phyloP scores from a whole-genome alignment of 2,329 filamentous ascomycete genomes.

The Sarocladium brachiariae region DNA sequence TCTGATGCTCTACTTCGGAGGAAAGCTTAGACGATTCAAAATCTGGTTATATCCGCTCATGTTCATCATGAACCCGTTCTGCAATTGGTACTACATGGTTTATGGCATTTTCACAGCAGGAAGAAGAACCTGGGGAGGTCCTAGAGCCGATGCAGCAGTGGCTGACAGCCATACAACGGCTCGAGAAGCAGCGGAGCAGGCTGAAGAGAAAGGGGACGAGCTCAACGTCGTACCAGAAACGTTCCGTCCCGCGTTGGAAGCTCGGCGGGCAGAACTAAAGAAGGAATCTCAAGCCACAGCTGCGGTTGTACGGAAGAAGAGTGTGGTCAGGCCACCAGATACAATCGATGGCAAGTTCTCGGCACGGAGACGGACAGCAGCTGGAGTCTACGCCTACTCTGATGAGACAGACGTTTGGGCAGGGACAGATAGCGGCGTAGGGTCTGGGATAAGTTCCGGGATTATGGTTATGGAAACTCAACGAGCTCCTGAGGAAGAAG shows the following conservation, averaged over 20 bases:
- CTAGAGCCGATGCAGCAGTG: constrained; percentile 77
- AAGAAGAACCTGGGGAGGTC: constrained; percentile 92
- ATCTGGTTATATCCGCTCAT: constrained; percentile 92
- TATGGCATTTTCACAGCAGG: constrained; percentile 94
- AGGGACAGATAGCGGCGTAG: background rate
- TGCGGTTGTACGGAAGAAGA: constrained; percentile 41
- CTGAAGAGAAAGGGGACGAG: constrained; percentile 74
- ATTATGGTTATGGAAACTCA: background rate
- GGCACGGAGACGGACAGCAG: constrained; percentile 58
- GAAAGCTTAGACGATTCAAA: constrained; percentile 82
- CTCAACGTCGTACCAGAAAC: constrained; percentile 85
- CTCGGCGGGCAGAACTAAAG: constrained; percentile 28
- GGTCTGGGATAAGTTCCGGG: too few species aligned
- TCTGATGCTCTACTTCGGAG: constrained; percentile 93
- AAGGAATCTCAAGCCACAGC: constrained; percentile 20
- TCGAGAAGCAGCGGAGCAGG: constrained; percentile 76
- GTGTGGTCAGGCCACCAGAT: constrained; percentile 63
- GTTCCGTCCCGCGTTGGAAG: constrained; percentile 58
- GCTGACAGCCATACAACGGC: constrained; percentile 71
- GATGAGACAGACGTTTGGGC: constrained; percentile 45
- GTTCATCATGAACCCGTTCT: constrained; percentile 92
- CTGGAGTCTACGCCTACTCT: constrained; percentile 62
- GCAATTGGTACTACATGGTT: constrained; percentile 98
- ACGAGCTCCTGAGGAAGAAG: background rate
- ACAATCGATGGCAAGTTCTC: constrained; percentile 74